Base-by-base conservation (phyloP, 1,139 yeast species). In the Saccharomycopsis phalli region DNA sequence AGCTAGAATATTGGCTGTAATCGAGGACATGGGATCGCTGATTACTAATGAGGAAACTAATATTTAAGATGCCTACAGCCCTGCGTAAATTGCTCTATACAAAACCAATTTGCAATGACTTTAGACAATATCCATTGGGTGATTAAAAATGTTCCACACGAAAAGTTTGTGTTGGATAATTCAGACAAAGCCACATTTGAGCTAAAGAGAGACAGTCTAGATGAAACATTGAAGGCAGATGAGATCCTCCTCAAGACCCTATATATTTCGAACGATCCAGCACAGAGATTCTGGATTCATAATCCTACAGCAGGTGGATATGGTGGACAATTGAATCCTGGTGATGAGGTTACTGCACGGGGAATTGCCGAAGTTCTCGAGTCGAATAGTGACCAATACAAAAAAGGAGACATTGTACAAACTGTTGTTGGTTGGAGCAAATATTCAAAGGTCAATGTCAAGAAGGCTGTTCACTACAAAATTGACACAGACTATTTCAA, bases 261-360 rank as follows among this genome's bases (percentile, higher is more conserved):
- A 36, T 67, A 65, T 44, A 53, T 76, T n/a, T 74, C 82, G 30
- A 75, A 77, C 51, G 84, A 77, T 53, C 83, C 84, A 13, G 72
- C 80, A 8, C 82, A 76, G 54, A 71, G 78, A 56, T 66, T 69
- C 38, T 76, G 81, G 80, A 74, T 76, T 42, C 35, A 28, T 17
- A 56, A 64, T 13, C 57, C 66, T 14, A 60, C 63, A 4, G 64
- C 59, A 37, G 61, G 68, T 49, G 60, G 66, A 44, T 77, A 77
- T 52, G 58, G 64, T 7, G 62, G 65, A 3, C 74, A 77, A 11
- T 63, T 71, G 16, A 77, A 76, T 27, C 67, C 68, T 19, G 42
- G 42, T 13, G 36, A 19, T 8, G 56, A 62, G 8, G 69, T 77
- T 60, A 66, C 69, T 32, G 62, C 80, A 1, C 50, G 64, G 33